A percentile compares a stretch with the other conserved stretches of the same genome.
Evolutionary conservation across 2,329 filamentous ascomycete genomes (phyloP).

Genomic region (Fusarium foetens): DNA sequence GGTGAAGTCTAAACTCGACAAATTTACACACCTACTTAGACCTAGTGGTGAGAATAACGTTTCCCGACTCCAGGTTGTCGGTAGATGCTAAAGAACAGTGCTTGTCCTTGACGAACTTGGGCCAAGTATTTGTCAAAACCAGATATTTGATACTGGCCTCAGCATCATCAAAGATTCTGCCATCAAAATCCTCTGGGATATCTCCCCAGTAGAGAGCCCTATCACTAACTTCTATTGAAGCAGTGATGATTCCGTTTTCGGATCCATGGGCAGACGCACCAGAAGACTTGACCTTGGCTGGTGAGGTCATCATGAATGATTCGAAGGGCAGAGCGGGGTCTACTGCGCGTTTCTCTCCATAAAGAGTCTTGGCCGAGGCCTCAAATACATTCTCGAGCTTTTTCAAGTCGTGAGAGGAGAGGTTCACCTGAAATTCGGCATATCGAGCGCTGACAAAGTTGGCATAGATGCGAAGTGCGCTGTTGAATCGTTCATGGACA

Average conservation of each 20-base stretch:
- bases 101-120: conserved; percentile 60
- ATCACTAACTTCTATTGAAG: background rate
- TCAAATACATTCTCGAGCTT: conserved; percentile 67
- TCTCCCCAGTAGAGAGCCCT: conserved; percentile 51
- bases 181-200: conserved; percentile 60
- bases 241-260: background rate
- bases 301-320: background rate
- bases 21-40: background rate
- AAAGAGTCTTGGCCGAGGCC: conserved; percentile 55
- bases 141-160: conserved; percentile 72
- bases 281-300: background rate
- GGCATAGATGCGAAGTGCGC: conserved; percentile 69
- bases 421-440: conserved; percentile 73
- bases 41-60: background rate
- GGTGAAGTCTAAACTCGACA: background rate
- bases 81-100: background rate
- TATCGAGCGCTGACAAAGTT: conserved; percentile 68
- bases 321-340: conserved; percentile 54
- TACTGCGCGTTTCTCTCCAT: conserved; percentile 49
- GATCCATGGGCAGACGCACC: background rate
- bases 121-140: conserved; percentile 76
- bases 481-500: conserved; percentile 59
- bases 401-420: conserved; percentile 64
- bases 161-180: conserved; percentile 66
- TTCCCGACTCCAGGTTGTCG: background rate